Evolutionary conservation across 768 basidiomycete species (phyloP), one percentile per base, ranked within the genome.

Genomic region (Phlebiopsis gigantea): DNA sequence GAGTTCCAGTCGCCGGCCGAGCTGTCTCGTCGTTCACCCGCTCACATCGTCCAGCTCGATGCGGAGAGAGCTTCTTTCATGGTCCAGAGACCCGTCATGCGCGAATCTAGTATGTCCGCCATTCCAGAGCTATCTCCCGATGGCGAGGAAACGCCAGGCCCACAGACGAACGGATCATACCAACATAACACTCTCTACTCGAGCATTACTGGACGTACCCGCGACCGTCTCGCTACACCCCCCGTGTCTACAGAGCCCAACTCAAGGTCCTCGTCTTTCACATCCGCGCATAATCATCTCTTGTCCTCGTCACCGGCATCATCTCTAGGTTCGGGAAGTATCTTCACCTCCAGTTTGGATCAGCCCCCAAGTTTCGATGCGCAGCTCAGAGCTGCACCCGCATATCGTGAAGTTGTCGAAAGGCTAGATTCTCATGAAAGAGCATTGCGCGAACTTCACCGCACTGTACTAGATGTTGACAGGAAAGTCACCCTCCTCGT

Each of bases 401-500:
- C 89, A 60, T 81, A 93, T 57, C 80, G 84, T 54, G 89, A 91
- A 57, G 77, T 93, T 53, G 71, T 92, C 26, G 87, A 88, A 60
- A 85, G 91, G 26, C 77, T 93, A 39, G 71, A 79, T 44, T 81
- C 87, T 46, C 88, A 80, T 70, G 91, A 93, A 68, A 76, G 78
- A 55, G 77, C 82, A 7, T 80, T 82, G 9, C 79, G 83, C 28
- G 85, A 91, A 63, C 83, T 93, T 43, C 87, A 88, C 62, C 80
- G 82, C 7, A 86, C 90, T 63, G 75, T 93, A 41, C 75, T 75
- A 10, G 88, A 90, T 62, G 77, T 93, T 46, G 81, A 85, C 60
- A 84, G 82, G 66, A 93, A 93, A 73, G 81, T 93, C 58, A 83
- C 86, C 65, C 63, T 90, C 15, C 76, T 93, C 53, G 74, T 93